Evolutionary conservation across 768 basidiomycete genomes (phyloP), one percentile per base, ranked within the genome.

Genomic region (Gymnopilus junonius): DNA sequence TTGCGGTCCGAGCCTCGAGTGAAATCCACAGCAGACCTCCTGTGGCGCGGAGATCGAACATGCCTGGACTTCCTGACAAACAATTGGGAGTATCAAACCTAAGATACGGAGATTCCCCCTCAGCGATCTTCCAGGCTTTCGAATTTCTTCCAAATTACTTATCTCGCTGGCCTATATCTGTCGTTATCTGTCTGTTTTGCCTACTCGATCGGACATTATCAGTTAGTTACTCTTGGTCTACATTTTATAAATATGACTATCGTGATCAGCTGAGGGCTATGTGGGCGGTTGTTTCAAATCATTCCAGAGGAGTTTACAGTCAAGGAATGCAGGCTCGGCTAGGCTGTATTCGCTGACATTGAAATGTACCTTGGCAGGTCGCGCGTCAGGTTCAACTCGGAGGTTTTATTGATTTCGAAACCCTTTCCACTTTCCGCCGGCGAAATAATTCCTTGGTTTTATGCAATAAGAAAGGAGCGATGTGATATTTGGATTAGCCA

Each of bases 191-290:
- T 23, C 32, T 6, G 17, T 12, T 14, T 11, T 37, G 14, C 54
- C 54, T 23, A 23, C 54, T 55, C 20, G 23, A 55, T 55, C 54
- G 37, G 54, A 55, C 54, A 39, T 39, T 55, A 40, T 55, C 35
- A 23, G 51, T 37, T 21, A 35, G 21, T 21, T 55, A 23, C 34
- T 39, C 34, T 23, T 39, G 54, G 54, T 55, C 20, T 40, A 37
- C 20, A 55, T 35, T 55, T 37, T 55, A 37, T 37, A 55, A 37
- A 55, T 55, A 55, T 17, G 29, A 7, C 29, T 6, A 27, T 14
- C 48, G n/a, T 50, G 31, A 3, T 31, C 27, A n/a, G 15, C 8
- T 55, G 34, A 15, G 34, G 23, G 23, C 12, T 35, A 27, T 17
- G 48, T n/a, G 40, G 5, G 8, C 35, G 7, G 4, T n/a, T 5